Conservation (phyloP, 2,329 filamentous ascomycete genomes). For the Arthrobotrys sphaeroides region DNA sequence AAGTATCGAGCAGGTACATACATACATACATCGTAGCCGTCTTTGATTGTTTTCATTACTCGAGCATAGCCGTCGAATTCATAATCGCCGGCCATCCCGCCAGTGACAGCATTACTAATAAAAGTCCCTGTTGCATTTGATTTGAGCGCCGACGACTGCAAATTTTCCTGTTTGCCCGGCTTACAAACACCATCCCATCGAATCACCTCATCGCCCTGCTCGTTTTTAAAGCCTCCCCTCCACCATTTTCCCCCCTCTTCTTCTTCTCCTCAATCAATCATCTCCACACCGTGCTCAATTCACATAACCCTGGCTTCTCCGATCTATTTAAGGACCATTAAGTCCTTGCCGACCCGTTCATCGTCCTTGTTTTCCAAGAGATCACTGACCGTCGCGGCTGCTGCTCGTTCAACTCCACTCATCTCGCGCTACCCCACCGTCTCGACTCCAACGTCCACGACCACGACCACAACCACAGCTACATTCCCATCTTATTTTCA, state of each 20-base stretch:
- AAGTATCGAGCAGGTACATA: too few species aligned
- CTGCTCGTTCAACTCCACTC: conserved; percentile 20
- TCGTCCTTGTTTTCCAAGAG: conserved; percentile 14
- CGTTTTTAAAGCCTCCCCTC: background rate
- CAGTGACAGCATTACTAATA: background rate
- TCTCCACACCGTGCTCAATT: background rate
- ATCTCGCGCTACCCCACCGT: conserved; percentile 13
- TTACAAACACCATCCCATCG: background rate
- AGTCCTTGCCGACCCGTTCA: conserved; percentile 34
- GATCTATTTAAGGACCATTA: conserved; percentile 40
- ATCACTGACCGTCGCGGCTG: background rate
- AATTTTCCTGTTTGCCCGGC: background rate
- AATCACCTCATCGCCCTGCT: conserved; percentile 2
- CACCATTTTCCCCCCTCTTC: background rate
- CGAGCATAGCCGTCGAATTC: too few species aligned
- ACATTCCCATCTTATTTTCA: background rate
- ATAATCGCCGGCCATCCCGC: background rate
- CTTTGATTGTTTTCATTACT: background rate
- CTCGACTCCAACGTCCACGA: background rate
- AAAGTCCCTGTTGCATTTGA: background rate
- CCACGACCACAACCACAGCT: background rate
- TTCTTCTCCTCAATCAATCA: background rate
- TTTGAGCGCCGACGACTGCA: background rate
- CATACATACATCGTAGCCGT: too few species aligned
- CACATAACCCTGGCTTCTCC: conserved; percentile 31